Base-by-base conservation (phyloP, 495 filamentous ascomycete species). In the Talaromyces adpressus region DNA sequence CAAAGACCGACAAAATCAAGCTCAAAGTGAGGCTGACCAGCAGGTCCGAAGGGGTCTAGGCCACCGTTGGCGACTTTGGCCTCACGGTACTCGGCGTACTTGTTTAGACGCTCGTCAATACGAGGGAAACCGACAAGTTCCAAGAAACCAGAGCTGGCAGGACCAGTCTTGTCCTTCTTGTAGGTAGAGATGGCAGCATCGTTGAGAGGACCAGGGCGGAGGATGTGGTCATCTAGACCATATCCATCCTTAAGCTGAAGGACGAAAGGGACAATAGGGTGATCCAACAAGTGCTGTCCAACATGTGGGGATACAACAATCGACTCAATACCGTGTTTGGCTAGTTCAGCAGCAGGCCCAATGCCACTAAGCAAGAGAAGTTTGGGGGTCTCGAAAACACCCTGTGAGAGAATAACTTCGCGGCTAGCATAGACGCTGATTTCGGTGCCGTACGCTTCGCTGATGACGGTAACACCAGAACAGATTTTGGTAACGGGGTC, bases 11-110 rank as follows among this genome's bases (percentile, higher is more conserved):
- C 58, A 27, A 60, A 60, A 68, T 87, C 84, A 60, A 89, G 77
- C 75, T 89, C 84, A 66, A 87, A 87, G 68, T 87, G 84, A 49
- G 85, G 84, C 68, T 87, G 84, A 25, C 80, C 81, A 32, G 68
- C 80, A 6, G 86, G 85, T 6, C 82, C 80, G 66, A 87, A 86
- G 11, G 84, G 84, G 64, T 87, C 85, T 4, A 77, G 63, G 0
- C 79, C 80, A 4, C 79, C 81, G 70, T 85, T 84, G 3, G 67
- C 70, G 25, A 73, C 75, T 66, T 84, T 84, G 32, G 76, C 74
- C 18, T 77, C 73, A 16, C 71, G 72, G 65, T 85, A 87, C 61
- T 78, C 77, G 4, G 76, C 73, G 59, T 75, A 77, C 22, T 76
- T 77, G 61, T 76, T 71, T 7, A 85, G 70, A 20, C 76, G 73